phyloP scores from a whole-genome alignment of 768 basidiomycete species.

The Lactarius quietus region DNA sequence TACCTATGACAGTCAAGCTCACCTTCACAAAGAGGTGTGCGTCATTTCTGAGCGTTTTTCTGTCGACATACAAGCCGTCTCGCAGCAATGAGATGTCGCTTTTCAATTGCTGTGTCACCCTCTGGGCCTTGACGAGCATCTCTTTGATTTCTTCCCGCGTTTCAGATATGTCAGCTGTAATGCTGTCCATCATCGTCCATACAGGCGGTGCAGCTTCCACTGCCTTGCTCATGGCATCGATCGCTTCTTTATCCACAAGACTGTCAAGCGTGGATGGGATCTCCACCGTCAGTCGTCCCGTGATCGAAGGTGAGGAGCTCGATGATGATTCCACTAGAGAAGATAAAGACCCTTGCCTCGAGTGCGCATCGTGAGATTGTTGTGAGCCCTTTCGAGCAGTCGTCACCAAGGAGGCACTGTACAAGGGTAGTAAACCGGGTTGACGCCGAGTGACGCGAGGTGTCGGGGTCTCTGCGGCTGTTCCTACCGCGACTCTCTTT shows the following conservation, averaged over 20 bases:
- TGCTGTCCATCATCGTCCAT: slow-evolving; percentile 77
- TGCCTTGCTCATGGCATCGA: slow-evolving; percentile 74
- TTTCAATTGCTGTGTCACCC: slow-evolving; percentile 59
- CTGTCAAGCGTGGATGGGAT: slow-evolving; percentile 54
- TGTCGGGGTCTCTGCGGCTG: slow-evolving; percentile 30
- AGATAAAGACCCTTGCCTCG: slow-evolving; percentile 43
- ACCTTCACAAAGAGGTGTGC: slow-evolving; percentile 84
- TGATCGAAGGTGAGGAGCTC: slow-evolving; percentile 38
- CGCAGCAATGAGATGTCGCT: slow-evolving; percentile 56
- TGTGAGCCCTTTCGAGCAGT: slow-evolving; percentile 4
- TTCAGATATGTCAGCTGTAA: slow-evolving; percentile 48
- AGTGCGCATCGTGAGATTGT: slow-evolving; percentile 33
- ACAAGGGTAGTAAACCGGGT: slow-evolving; percentile 20
- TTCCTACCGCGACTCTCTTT: slow-evolving; percentile 40
- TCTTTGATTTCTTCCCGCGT: slow-evolving; percentile 46
- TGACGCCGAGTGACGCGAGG: slow-evolving; percentile 31
- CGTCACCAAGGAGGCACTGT: slow-evolving; percentile 4
- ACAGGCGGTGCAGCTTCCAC: slow-evolving; percentile 76
- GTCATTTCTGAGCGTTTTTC: slow-evolving; percentile 66
- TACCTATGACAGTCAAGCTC: slow-evolving; percentile 23
- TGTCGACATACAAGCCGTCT: slow-evolving; percentile 52
- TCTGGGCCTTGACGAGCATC: slow-evolving; percentile 57
- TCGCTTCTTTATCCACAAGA: slow-evolving; percentile 71
- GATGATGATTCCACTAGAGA: slow-evolving; percentile 41
- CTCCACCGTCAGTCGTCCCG: slow-evolving; percentile 41